These are phyloP conservation scores for Emericellopsis cladophorae DNA, from an alignment of 2,329 filamentous ascomycete genomes.

Conservation along the genomic window DNA sequence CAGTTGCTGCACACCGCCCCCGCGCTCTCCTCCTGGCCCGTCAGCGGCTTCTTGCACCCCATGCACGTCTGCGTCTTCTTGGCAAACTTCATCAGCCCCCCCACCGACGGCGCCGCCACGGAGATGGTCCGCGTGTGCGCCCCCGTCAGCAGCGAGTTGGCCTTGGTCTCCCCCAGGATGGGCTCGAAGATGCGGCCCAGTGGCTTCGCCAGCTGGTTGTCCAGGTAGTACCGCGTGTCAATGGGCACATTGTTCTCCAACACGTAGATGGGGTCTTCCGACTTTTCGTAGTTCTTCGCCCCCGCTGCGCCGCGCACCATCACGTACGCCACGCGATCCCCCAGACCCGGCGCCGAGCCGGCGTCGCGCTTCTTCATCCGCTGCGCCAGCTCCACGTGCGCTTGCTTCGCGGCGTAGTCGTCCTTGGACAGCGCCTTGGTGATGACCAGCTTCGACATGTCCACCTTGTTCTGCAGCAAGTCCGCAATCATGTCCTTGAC, in stretches of 20 bases:
- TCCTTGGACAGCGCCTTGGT: conserved; percentile 91
- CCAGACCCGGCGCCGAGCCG: conserved; percentile 81
- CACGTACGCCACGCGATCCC: conserved; percentile 95
- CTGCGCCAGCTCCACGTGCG: conserved; percentile 87
- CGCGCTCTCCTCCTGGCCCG: conserved; percentile 61
- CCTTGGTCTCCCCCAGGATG: conserved; percentile 88
- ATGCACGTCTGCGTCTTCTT: conserved; percentile 98
- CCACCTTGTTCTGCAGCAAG: conserved; percentile 90
- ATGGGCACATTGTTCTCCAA: conserved; percentile 96
- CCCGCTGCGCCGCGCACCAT: conserved; percentile 87
- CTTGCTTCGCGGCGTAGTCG: conserved; percentile 84
- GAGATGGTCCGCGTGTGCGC: conserved; percentile 93
- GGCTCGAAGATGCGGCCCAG: conserved; percentile 94
- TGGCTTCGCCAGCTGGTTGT: conserved; percentile 95
- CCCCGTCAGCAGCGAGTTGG: conserved; percentile 72
- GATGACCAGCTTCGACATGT: conserved; percentile 98
- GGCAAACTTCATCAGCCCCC: conserved; percentile 94
- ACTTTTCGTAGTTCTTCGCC: conserved; percentile 92
- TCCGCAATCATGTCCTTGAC: conserved; percentile 95
- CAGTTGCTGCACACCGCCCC: conserved; percentile 87
- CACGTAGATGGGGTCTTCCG: conserved; percentile 93
- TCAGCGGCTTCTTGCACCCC: conserved; percentile 95
- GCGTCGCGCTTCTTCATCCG: conserved; percentile 96
- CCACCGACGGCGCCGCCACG: conserved; percentile 80
- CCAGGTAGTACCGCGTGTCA: conserved; percentile 95